A percentile compares a stretch with the other conserved stretches of the same genome.
Conservation (phyloP, 2,329 filamentous ascomycete genomes). For the Aphanoascus verrucosus region DNA sequence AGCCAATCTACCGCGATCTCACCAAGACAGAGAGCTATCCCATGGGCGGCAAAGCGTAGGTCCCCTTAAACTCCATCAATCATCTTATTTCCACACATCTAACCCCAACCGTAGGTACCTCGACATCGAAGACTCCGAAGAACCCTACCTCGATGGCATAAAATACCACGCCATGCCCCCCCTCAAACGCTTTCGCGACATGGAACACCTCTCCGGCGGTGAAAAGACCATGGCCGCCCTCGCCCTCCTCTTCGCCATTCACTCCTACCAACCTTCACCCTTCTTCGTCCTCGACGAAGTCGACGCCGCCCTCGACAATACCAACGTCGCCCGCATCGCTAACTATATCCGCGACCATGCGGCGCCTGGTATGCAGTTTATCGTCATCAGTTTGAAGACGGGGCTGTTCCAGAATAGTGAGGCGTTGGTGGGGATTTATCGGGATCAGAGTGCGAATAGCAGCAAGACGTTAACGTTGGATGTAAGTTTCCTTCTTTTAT, state of each 20-base stretch:
- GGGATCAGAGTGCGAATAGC: constrained; percentile 88
- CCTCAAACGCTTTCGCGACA: constrained; percentile 94
- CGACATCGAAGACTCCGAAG: constrained; percentile 91
- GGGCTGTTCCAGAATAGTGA: constrained; percentile 94
- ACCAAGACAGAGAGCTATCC: constrained; percentile 86
- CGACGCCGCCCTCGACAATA: constrained; percentile 94
- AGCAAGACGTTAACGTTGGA: constrained; percentile 86
- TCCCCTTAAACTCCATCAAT: constrained; percentile 9
- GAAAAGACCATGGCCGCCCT: constrained; percentile 98
- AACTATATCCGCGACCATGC: constrained; percentile 93
- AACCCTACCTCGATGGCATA: constrained; percentile 88
- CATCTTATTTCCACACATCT: background rate
- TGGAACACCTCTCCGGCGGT: constrained; percentile 94
- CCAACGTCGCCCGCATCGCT: constrained; percentile 90
- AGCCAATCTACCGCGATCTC: constrained; percentile 86
- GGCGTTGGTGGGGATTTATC: constrained; percentile 87
- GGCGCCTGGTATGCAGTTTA: constrained; percentile 96
- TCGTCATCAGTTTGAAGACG: constrained; percentile 93
- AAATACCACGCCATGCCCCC: constrained; percentile 99
- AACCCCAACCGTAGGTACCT: constrained; percentile 48
- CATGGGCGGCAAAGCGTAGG: constrained; percentile 64
- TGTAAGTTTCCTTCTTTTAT: constrained; percentile 51
- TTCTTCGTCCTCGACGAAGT: constrained; percentile 99
- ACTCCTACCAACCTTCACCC: constrained; percentile 87
- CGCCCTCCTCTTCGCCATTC: constrained; percentile 91